Base-by-base conservation (phyloP, 2,329 filamentous ascomycete species). In the Colletotrichum sidae region DNA sequence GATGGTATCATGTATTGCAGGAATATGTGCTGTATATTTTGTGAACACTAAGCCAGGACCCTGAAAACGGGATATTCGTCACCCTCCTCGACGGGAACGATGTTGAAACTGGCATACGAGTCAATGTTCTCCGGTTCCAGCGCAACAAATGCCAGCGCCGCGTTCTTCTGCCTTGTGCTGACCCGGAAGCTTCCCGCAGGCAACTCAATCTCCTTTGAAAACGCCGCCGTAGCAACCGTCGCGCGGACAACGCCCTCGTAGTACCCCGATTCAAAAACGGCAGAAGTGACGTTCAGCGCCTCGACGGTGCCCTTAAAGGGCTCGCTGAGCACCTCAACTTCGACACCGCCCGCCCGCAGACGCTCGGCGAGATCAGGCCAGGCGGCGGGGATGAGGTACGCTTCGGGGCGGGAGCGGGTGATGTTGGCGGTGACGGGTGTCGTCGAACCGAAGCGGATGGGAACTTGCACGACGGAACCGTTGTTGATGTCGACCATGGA, bases 61-160 rank as follows among this genome's bases (percentile, higher is more conserved):
- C 74, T 69, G 45, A 72, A 76, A 5, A 76, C 55, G 6, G 72
- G 75, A 49, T 76, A 76, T 55, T 77, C 74, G 41, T 77, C 74
- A 0, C 72, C 72, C 7, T 39, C 58, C 7, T 69, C 58, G 1
- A 75, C 60, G 1, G 75, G 74, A 4, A 77, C 67, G 12, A 77
- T 71, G 53, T 74, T 75, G 25, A 70, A 72, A 8, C 71, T 74
- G 1, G 70, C 74, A 34, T 74, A 77, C 4, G 75, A 77, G 52
- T 77, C 75, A n/a, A 74, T 72, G 15, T 73, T 74, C 68, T 77
- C 75, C 4, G 75, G 75, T 69, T 77, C 75, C 3, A 77, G 63
- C 2, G 71, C 73, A 8, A 70, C 61, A 8, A 76, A 69, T 0
- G 75, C 74, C 2, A 75, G 47, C 0, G 65, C 75, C 0, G 74